Evolutionary conservation across 2,329 filamentous ascomycete species (phyloP).

Genomic region (Dactylellina leptospora): DNA sequence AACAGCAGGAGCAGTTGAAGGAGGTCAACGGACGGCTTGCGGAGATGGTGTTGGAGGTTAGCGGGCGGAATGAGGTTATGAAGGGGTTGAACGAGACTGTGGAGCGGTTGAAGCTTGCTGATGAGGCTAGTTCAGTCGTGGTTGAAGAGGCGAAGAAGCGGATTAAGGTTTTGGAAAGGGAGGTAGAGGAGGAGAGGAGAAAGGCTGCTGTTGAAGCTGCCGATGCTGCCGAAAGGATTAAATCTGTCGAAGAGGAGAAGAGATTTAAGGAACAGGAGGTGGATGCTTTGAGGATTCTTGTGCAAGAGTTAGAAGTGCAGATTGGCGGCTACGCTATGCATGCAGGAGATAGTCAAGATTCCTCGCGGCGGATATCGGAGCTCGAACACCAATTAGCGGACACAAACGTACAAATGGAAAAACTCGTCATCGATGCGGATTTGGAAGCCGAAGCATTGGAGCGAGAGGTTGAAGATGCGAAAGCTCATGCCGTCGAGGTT

Average conservation of each 20-base stretch:
- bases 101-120: conserved; percentile 28
- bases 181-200: conserved; percentile 28
- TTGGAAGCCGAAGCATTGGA: conserved; percentile 41
- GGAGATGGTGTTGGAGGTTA: conserved; percentile 46
- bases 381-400: conserved; percentile 26
- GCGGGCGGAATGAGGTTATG: conserved; percentile 41
- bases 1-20: conserved; percentile 37
- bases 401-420: conserved; percentile 18
- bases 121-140: conserved; percentile 28
- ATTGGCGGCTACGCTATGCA: conserved; percentile 24
- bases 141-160: conserved; percentile 33
- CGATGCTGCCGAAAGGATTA: conserved; percentile 2
- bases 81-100: conserved; percentile 46
- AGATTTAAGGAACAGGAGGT: not conserved
- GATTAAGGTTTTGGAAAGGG: conserved; percentile 32
- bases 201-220: conserved; percentile 24
- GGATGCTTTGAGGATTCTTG: not conserved
- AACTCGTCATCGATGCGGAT: conserved; percentile 32
- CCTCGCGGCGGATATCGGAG: conserved; percentile 11
- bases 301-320: conserved; percentile 29
- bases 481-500: conserved; percentile 34
- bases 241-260: conserved; percentile 27
- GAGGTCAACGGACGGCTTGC: conserved; percentile 43
- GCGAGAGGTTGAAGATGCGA: conserved; percentile 41
- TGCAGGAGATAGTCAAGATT: conserved; percentile 15